Base-by-base conservation (phyloP, 2,329 filamentous ascomycete genomes). In the Verruconis gallopava region DNA sequence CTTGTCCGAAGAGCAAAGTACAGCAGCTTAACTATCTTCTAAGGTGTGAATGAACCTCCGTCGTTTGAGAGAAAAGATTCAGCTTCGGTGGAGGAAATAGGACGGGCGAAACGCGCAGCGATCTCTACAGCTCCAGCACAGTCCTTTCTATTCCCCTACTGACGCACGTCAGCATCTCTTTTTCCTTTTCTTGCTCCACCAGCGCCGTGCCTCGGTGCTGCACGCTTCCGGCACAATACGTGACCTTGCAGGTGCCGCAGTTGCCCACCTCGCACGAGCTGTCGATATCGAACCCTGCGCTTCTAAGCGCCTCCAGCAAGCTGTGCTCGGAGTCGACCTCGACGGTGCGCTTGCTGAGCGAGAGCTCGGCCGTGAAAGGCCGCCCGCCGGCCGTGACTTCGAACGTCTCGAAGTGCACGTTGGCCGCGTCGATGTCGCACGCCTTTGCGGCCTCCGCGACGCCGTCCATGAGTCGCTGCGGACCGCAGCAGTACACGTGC, bases 331-430 rank as follows among this genome's bases (percentile, higher is more conserved):
- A 56, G 2, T 54, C 58, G 0, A 69, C 70, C 13, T 63, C 55
- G 4, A 80, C 45, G 1, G 59, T 55, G 48, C 58, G 65, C 37
- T 53, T 45, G 30, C 53, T 50, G 41, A 70, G 68, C 4, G 56
- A 54, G 0, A 80, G 62, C 37, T 72, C 65, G 0, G 63, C 75
- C 32, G 73, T 69, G 47, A 80, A 81, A 0, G 74, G 69, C 49
- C 79, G 73, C 0, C 76, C 75, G 0, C 64, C 64, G 0, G 65
- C 60, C 15, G 69, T 65, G 1, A 70, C 68, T 1, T 61, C 59
- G 46, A 80, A 81, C 0, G 70, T 68, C 53, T 81, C 77, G 44
- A 69, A 74, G 53, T 80, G 75, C 1, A 79, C 61, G 32, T 75
- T 72, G 1, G 64, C 59, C 2, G 66, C 59, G 0, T 62, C 54